Evolutionary conservation across 2,329 filamentous ascomycete genomes (phyloP), one percentile per base, ranked within the genome.

Genomic region (Fusarium armeniacum): DNA sequence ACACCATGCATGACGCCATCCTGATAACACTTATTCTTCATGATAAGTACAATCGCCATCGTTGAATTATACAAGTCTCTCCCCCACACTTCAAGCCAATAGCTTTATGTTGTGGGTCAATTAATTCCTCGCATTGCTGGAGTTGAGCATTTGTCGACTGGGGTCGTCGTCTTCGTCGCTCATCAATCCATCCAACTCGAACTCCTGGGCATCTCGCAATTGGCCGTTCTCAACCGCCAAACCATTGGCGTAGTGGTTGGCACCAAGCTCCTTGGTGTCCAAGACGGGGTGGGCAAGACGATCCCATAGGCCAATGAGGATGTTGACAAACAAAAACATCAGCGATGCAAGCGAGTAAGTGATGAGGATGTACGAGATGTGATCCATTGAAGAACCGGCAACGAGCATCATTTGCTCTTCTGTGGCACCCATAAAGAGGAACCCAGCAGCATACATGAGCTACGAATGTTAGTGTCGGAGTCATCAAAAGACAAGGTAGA

Each of bases 381-480:
- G 93, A 28, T 94, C 94, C 75, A 98, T 90, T 62, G 90, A 86
- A 0, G 92, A 91, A 40, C 88, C 83, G 41, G 88, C 86, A 7
- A 98, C 84, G 3, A 98, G 83, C 24, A 84, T 76, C 93, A 98
- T 97, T 81, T 98, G 96, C 81, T 99, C 94, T 78, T 98, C 96
- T 1, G 94, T 98, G 18, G 96, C 95, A 33, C 93, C 92, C 94
- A 98, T 97, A 83, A 99, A 99, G 41, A 99, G 86, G 82, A 98
- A 97, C 2, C 96, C 96, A 5, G 94, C 92, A 8, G 94, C 94
- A 76, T 93, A 97, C 30, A 99, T 87, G 41, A 98, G 86, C 94
- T 97, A 22, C 2, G 5, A 8, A 6, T 35, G 51, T 75, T 58
- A 76, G 64, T 58, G 44, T 53, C 32, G 9, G 12, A 38, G 11